Conservation (phyloP, 345 rosid species). For the Aegle marmelos region DNA sequence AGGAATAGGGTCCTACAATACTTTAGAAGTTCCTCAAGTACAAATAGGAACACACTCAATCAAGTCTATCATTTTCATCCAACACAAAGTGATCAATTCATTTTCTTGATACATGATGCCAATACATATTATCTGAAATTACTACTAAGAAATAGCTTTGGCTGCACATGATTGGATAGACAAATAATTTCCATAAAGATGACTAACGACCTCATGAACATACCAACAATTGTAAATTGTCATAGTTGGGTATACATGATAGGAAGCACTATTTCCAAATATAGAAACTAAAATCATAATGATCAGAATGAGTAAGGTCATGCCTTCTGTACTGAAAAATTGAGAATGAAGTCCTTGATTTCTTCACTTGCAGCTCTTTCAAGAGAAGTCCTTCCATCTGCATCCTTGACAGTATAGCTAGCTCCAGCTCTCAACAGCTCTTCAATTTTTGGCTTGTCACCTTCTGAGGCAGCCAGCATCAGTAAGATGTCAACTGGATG, state of each 20-base stretch:
- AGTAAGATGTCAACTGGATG: conserved; percentile 85
- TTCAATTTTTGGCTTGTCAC: conserved; percentile 86
- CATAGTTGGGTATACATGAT: not conserved
- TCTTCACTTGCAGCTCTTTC: conserved; percentile 62
- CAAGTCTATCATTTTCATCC: not conserved
- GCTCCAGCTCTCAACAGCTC: conserved; percentile 87
- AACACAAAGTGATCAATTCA: not conserved
- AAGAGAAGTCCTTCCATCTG: conserved; percentile 71
- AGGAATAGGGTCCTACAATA: not conserved
- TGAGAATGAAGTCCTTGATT: conserved; percentile 60
- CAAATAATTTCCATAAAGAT: not conserved
- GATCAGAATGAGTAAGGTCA: conserved; percentile 20
- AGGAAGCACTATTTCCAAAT: not conserved
- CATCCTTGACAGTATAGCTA: conserved; percentile 53
- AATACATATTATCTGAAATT: not conserved
- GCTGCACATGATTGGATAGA: not conserved
- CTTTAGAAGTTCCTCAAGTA: not conserved
- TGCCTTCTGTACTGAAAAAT: conserved; percentile 57
- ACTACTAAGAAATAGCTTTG: not conserved
- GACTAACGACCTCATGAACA: not conserved
- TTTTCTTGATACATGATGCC: not conserved
- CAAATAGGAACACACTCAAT: not conserved
- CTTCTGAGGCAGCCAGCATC: conserved; percentile 81
- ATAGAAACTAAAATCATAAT: not conserved
- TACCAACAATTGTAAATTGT: not conserved